A percentile compares a stretch with the other conserved stretches of the same genome.
These are phyloP conservation scores for Pterula multifida DNA, from an alignment of 1,284 basidiomycete genomes.

Conservation along the genomic window DNA sequence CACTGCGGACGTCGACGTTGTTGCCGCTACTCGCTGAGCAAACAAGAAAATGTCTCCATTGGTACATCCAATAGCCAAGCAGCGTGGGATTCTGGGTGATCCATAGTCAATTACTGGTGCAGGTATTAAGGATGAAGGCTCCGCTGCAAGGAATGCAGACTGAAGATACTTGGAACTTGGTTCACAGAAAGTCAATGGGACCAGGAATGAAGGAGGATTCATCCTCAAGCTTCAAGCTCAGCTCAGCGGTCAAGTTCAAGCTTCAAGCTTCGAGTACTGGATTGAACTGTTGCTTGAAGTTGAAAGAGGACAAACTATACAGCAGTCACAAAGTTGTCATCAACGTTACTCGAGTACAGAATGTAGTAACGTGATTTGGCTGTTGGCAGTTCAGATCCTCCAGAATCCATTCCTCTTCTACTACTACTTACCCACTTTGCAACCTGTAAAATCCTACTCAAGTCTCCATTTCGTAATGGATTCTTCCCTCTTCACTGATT, in stretches of 20 bases:
- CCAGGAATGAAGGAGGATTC: neutral
- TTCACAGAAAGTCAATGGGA: neutral
- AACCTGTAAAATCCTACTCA: too few species aligned
- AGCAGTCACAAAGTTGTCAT: too few species aligned
- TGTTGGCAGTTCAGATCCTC: too few species aligned
- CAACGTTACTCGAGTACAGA: neutral
- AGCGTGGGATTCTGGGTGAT: neutral
- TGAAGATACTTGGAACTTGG: neutral
- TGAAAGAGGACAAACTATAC: neutral
- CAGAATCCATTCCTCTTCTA: too few species aligned
- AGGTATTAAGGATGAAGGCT: neutral
- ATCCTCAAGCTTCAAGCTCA: too few species aligned
- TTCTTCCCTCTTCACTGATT: neutral
- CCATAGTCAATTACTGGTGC: neutral
- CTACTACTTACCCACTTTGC: too few species aligned
- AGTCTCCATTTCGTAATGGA: neutral
- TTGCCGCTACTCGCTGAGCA: neutral
- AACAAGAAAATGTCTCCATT: neutral
- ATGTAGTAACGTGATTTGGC: too few species aligned
- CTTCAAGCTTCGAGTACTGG: too few species aligned
- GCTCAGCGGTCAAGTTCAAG: too few species aligned
- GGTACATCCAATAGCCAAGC: neutral
- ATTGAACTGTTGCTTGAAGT: too few species aligned
- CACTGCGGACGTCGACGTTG: neutral
- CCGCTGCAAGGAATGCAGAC: neutral